Base-by-base conservation (phyloP, 2,329 filamentous ascomycete genomes). In the Fusarium brachygibbosum region DNA sequence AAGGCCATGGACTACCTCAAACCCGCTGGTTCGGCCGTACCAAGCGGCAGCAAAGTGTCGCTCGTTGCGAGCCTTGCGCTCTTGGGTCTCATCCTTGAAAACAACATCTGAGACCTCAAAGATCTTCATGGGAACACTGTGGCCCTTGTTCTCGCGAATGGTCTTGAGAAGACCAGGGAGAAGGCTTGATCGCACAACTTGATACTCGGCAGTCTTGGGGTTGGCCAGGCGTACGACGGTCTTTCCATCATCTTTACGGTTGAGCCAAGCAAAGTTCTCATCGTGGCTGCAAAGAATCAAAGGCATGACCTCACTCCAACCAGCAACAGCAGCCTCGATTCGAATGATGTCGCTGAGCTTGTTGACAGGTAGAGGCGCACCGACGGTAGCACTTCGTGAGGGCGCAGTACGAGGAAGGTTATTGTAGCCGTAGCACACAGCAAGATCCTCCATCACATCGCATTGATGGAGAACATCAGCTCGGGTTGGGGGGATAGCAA, bases 401-500 rank as follows among this genome's bases (percentile, higher is more conserved):
- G 94, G 94, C 76, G 95, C 93, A 49, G 91, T 90, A 53, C 94
- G 91, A 2, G 95, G 94, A 19, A 99, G 90, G 68, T 92, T 93
- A 86, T 99, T 99, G 87, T 97, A 99, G 70, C 97, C 96, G 79
- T 98, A 98, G 54, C 93, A 94, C 70, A 99, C 96, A 40, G 94
- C 96, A 21, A 97, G 90, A 78, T 99, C 97, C 82, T 99, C 96
- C 95, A 99, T 99, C 72, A 99, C 93, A 78, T 99, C 96, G 75
- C 94, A 97, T 77, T 98, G 92, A 80, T 99, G 96, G 32, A 99
- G 89, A 41, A 99, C 91, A 79, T 99, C 96, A 48, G 96, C 95
- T 67, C 96, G 89, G 46, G 94, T 98, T 32, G 94, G 89, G 11
- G 96, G 96, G 25, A 98, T 88, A 35, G 90, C 87, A 29, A 98